Evolutionary conservation across 768 basidiomycete genomes (phyloP), one percentile per base, ranked within the genome.

Genomic region (Leccinellum rugosiceps): DNA sequence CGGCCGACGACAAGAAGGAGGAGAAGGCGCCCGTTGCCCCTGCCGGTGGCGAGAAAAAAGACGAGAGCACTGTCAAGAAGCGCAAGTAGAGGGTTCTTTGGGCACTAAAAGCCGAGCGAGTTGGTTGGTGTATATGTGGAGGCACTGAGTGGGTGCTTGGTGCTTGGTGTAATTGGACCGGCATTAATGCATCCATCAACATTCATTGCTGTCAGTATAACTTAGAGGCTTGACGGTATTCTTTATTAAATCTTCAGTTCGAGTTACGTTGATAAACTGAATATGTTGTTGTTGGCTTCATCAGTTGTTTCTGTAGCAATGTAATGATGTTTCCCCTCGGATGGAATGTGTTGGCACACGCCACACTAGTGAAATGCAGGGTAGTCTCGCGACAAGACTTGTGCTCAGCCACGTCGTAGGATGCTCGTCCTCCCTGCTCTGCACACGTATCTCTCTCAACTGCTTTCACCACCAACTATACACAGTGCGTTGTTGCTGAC

Each of bases 401-500:
- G 53, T 10, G 48, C 34, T 21, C 8, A 17, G 55, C 30, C 58
- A 34, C 51, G 51, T 4, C 28, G 26, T 38, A 51, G 47, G 50
- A 92, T 92, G 90, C 80, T 92, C 46, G 81, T 86, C 63, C 80
- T 92, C 34, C 80, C 86, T 32, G 79, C 81, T 35, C 76, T 92
- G 23, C 86, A 89, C 68, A 80, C 76, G 41, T 77, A 87, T 35
- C 82, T 92, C 26, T 74, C 81, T 26, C 84, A 87, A 66, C 72
- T 47, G 26, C 46, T 92, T 32, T 75, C 79, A 3, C 78, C 81
- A 7, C 83, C 85, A 0, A 70, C 76, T 30, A 70, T 91, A 57
- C 90, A 92, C 66, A 90, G 88, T 0, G 88, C 84, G 2, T 78
- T 85, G 43, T 76, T 92, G 30, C 75, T 90, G 57, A 90, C 87